Evolutionary conservation across 768 basidiomycete genomes (phyloP), one percentile per base, ranked within the genome.

Genomic region (Gymnopilus junonius): DNA sequence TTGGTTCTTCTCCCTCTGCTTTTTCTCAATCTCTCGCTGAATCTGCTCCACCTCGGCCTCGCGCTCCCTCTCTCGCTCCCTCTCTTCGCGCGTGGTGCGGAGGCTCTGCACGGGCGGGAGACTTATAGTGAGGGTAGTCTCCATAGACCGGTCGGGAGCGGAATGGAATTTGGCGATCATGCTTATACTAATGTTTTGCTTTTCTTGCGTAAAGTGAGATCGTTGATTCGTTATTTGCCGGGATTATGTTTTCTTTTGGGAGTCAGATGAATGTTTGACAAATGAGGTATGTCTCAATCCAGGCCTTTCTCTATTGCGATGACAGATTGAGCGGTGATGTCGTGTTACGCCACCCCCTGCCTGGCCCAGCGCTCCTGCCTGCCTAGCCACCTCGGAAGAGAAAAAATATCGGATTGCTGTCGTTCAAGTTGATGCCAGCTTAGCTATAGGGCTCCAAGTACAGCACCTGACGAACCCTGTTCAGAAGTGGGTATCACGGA

Each of bases 91-190:
- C 14, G 58, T 48, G n/a, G 56, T 34, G 37, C 56, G 56, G 37
- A 64, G 53, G 34, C 54, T 60, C n/a, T 64, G 63, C 14, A 65
- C 65, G 14, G 72, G 69, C 10, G 72, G 72, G 5, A 73, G 68
- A 43, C 68, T 73, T 59, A 73, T 69, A 20, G 69, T 73, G 17
- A 73, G 53, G n/a, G 72, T 73, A 10, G 72, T 73, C 39, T 73
- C 72, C 72, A 73, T 73, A 29, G 72, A 73, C 45, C 69, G 69
- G 39, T 69, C 70, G 40, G 70, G 69, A 21, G 70, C 69, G 50
- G 71, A 73, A 63, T 71, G 71, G 53, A 73, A 73, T 62, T 73
- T 73, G 55, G 71, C 71, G 67, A 73, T 73, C 71, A 73, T 73
- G 35, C 27, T 61, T 43, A 39, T 27, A 7, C 32, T 17, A 2